Percentiles rank a stretch among this genome's conserved stretches.
Evolutionary conservation across 306 rosid species (phyloP).

Genomic region (Vicia faba): DNA sequence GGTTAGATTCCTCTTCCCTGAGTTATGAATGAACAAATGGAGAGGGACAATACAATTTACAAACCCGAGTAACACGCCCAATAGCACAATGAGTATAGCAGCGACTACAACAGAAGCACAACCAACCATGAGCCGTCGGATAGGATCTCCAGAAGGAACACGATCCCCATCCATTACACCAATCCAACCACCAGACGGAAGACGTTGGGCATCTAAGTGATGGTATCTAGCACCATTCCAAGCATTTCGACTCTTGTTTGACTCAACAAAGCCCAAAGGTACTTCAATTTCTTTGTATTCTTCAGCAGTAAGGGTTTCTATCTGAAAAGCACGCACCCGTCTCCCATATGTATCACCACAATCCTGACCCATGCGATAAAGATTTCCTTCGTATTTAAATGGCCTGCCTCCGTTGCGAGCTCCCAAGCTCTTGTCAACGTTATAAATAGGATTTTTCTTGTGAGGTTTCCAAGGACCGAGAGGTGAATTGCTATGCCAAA

Average conservation of each 20-base stretch:
- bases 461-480: conserved; percentile 96
- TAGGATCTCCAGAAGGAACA: conserved; percentile 88
- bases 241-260: conserved; percentile 84
- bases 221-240: conserved; percentile 97
- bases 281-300: conserved; percentile 86
- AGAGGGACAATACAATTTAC: conserved; percentile 86
- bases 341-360: conserved; percentile 94
- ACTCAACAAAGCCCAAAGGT: conserved; percentile 58
- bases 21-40: conserved; percentile 63
- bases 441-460: conserved; percentile 82
- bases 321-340: conserved; percentile 69
- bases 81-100: conserved; percentile 61
- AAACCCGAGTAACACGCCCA: conserved; percentile 80
- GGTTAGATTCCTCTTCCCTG: conserved; percentile 63
- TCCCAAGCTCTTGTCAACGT: conserved; percentile 72
- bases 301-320: conserved; percentile 69
- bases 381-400: conserved; percentile 67
- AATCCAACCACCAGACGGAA: conserved; percentile 84
- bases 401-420: conserved; percentile 99
- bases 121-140: conserved; percentile 71
- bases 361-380: conserved; percentile 92
- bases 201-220: conserved; percentile 85
- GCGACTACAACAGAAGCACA: conserved; percentile 67
- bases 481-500: conserved; percentile 86
- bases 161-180: conserved; percentile 98